Evolutionary conservation across 1,284 basidiomycete genomes (phyloP).

Genomic region (Volvariella surrecta): DNA sequence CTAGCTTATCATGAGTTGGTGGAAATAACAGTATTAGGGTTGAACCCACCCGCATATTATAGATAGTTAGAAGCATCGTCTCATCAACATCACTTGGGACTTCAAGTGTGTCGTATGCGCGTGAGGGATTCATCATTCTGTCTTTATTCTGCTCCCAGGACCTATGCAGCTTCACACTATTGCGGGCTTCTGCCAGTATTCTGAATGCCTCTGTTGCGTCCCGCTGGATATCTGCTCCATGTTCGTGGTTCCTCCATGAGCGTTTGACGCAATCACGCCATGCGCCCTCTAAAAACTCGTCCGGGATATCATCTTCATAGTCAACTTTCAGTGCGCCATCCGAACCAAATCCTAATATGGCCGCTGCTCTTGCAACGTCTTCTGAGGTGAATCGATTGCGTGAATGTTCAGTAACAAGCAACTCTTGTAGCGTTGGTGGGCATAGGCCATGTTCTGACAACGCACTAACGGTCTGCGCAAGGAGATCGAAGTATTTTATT

Average conservation of each 20-base stretch:
- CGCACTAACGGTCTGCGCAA: conserved; percentile 40
- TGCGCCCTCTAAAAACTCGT: conserved; percentile 58
- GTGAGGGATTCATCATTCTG: conserved; percentile 57
- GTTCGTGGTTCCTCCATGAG: conserved; percentile 47
- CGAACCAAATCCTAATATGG: conserved; percentile 56
- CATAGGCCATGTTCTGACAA: conserved; percentile 37
- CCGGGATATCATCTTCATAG: conserved; percentile 57
- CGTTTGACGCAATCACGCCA: conserved; percentile 56
- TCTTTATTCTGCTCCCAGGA: conserved; percentile 47
- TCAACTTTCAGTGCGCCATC: conserved; percentile 52
- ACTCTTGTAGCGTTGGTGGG: conserved; percentile 39
- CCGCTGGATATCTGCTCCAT: conserved; percentile 34
- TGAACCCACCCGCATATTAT: conserved; percentile 56
- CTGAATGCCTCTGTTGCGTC: conserved; percentile 57
- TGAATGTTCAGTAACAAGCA: conserved; percentile 49
- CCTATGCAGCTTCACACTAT: conserved; percentile 38
- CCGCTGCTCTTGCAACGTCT: conserved; percentile 39
- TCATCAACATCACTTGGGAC: conserved; percentile 68
- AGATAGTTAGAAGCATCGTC: conserved; percentile 66
- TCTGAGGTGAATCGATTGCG: conserved; percentile 54
- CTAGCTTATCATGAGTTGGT: conserved; percentile 27
- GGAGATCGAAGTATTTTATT: conserved; percentile 48
- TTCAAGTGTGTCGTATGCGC: conserved; percentile 70
- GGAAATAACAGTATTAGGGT: not conserved
- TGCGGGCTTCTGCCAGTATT: conserved; percentile 52